Percentiles rank a stretch among this genome's conserved stretches.
Conservation (phyloP, 2,329 filamentous ascomycete species). For the Aspergillus jensenii region DNA sequence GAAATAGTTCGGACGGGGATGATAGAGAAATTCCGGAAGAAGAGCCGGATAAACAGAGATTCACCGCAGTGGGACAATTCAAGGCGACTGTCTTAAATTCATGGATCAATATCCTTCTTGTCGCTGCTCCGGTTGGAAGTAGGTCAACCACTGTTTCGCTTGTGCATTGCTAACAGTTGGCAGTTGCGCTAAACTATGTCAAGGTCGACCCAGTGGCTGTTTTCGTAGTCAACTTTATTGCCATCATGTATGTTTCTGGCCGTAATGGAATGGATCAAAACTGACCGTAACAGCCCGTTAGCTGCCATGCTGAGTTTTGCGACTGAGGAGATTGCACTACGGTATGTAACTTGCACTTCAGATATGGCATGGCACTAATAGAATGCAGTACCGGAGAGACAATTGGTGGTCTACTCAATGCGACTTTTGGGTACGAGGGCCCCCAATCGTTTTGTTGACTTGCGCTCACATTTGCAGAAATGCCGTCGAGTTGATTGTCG, state of each 20-base stretch:
- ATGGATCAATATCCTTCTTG: slow-evolving; percentile 80
- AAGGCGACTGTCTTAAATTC: slow-evolving; percentile 75
- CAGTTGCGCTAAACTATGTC: slow-evolving; percentile 66
- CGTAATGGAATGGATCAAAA: no score
- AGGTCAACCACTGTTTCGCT: no score
- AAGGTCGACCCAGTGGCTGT: slow-evolving; percentile 61
- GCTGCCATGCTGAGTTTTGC: slow-evolving; percentile 84
- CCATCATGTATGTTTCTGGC: slow-evolving; percentile 61
- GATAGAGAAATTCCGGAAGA: slow-evolving; percentile 6
- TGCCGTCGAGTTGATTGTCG: slow-evolving; percentile 85
- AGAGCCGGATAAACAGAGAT: slow-evolving; percentile 30
- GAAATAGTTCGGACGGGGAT: slow-evolving; percentile 6
- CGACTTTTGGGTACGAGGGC: slow-evolving; percentile 67
- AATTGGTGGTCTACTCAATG: slow-evolving; percentile 83
- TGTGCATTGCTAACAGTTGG: no score
- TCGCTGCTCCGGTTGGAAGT: slow-evolving; percentile 74
- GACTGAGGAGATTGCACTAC: slow-evolving; percentile 78
- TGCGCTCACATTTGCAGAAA: slow-evolving; percentile 52
- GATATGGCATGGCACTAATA: no score
- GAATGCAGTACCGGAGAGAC: slow-evolving; percentile 67
- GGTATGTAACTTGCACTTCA: neutral
- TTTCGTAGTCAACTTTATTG: slow-evolving; percentile 90
- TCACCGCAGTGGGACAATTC: slow-evolving; percentile 41
- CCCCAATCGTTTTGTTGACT: neutral
- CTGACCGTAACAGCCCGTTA: slow-evolving; percentile 53